Evolutionary conservation across 2,329 filamentous ascomycete species (phyloP).

Genomic region (Xylariaceae sp.): DNA sequence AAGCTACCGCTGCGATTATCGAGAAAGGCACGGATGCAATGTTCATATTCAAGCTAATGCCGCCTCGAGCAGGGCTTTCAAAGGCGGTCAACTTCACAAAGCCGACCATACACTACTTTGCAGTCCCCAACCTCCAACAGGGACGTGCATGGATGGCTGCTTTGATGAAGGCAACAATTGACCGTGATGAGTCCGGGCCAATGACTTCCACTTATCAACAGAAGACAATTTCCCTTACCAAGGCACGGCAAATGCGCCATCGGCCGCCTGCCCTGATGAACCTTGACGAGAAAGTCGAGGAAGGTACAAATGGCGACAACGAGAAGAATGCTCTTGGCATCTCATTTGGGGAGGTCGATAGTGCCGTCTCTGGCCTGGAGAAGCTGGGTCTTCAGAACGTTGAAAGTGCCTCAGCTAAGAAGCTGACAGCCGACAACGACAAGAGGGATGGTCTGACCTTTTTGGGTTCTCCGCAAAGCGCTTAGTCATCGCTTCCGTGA

Average conservation of each 20-base stretch:
- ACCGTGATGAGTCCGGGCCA: slow-evolving; percentile 78
- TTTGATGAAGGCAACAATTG: slow-evolving; percentile 97
- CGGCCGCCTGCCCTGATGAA: slow-evolving; percentile 88
- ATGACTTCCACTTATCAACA: slow-evolving; percentile 94
- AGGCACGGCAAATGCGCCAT: slow-evolving; percentile 85
- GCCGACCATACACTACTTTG: slow-evolving; percentile 96
- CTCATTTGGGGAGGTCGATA: slow-evolving; percentile 44
- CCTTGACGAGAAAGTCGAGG: slow-evolving; percentile 52
- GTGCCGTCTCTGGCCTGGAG: slow-evolving; percentile 42
- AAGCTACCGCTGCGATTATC: slow-evolving; percentile 41
- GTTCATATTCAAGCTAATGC: slow-evolving; percentile 98
- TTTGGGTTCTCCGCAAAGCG: slow-evolving; percentile 35
- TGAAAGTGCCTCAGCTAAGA: slow-evolving; percentile 38
- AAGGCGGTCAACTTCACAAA: slow-evolving; percentile 97
- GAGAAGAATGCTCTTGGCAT: slow-evolving; percentile 43
- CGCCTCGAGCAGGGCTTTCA: slow-evolving; percentile 82
- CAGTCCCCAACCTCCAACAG: slow-evolving; percentile 85
- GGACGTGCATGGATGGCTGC: slow-evolving; percentile 98
- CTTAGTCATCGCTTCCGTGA: slow-evolving; percentile 18
- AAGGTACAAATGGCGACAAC: slow-evolving; percentile 31
- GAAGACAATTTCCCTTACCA: slow-evolving; percentile 90
- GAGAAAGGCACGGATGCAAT: slow-evolving; percentile 67
- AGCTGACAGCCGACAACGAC: slow-evolving; percentile 38
- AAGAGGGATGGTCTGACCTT: slow-evolving; percentile 33
- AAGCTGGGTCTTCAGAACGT: slow-evolving; percentile 39